phyloP scores from a whole-genome alignment of 805 yeast genomes.

The Metahyphopichia silvanorum region DNA sequence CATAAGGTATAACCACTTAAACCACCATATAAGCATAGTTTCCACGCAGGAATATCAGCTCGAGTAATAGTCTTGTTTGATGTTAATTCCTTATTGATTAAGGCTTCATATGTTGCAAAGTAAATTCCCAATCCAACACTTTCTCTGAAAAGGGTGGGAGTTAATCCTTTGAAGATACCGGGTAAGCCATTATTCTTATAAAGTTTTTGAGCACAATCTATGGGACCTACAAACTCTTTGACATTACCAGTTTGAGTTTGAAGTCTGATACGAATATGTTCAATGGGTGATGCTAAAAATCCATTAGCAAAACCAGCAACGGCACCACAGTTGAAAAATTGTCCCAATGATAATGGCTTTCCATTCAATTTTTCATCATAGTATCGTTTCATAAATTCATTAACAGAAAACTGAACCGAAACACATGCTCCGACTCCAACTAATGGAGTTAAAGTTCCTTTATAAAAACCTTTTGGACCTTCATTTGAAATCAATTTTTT shows the following conservation, averaged over 20 bases:
- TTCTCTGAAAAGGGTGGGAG: conserved; percentile 83
- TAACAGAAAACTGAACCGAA: conserved; percentile 91
- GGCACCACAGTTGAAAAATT: conserved; percentile 79
- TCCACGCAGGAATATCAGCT: conserved; percentile 82
- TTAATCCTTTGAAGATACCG: conserved; percentile 76
- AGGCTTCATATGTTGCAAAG: conserved; percentile 86
- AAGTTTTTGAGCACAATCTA: conserved; percentile 64
- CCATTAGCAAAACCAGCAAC: conserved; percentile 94
- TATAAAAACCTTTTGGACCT: conserved; percentile 41
- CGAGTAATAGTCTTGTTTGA: conserved; percentile 43
- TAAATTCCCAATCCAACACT: conserved; percentile 85
- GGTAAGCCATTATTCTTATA: conserved; percentile 47
- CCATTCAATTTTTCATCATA: conserved; percentile 50
- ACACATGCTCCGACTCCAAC: conserved; percentile 90
- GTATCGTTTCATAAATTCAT: conserved; percentile 87
- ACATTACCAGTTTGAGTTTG: conserved; percentile 74
- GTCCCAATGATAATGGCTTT: conserved; percentile 48
- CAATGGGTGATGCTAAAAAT: conserved; percentile 88
- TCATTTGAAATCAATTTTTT: conserved; percentile 54
- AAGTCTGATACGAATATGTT: conserved; percentile 88
- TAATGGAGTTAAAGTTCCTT: conserved; percentile 45
- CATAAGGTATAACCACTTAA: conserved; percentile 89
- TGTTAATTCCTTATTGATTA: conserved; percentile 66
- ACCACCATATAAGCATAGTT: conserved; percentile 85
- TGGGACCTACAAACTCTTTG: conserved; percentile 65